Base-by-base conservation (phyloP, 345 rosid species). In the Lumnitzera racemosa region DNA sequence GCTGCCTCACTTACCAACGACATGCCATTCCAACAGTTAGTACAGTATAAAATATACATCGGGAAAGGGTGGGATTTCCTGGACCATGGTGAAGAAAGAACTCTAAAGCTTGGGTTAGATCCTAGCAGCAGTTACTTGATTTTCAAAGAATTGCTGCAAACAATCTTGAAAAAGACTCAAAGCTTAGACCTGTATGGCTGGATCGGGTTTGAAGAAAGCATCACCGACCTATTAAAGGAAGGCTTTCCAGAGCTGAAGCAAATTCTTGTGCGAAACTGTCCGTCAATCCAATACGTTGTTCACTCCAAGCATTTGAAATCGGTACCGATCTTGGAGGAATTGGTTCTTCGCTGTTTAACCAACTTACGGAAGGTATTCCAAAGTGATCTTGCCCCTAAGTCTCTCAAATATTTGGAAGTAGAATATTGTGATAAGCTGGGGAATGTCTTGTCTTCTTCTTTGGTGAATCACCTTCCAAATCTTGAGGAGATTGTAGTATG, bases 301-400 rank as follows among this genome's bases (percentile, higher is more conserved):
- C 23, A 17, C 20, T 27, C 49, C 10, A 11, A 0, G 8, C 46
- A 23, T 3, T 41, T 3, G 3, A 5, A 0, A 10, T 51, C 69
- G 15, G 64, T 76, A 46, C 53, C 67, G 0, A 46, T n/a, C 24
- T 53, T 76, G 66, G 74, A 72, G 63, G 52, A 72, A 0, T 52
- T 76, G 15, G 12, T 47, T 52, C 66, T 76, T 13, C 2, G 47
- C 1, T 51, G 23, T 55, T 36, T 65, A 59, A 14, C 20, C 12
- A 60, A 62, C 54, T 59, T 76, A 66, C 68, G 67, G 60, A 52
- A 64, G 53, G 51, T 76, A 25, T 68, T 51, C 4, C 2, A 29
- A 12, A 71, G 71, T 11, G 31, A 3, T 12, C 61, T 65, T 0
- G 3, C 1, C 3, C 10, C 11, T 11, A 13, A 52, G 5, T 58